These are phyloP conservation scores for Candida manassasensis DNA, from an alignment of 805 yeast genomes.

Conservation along the genomic window DNA sequence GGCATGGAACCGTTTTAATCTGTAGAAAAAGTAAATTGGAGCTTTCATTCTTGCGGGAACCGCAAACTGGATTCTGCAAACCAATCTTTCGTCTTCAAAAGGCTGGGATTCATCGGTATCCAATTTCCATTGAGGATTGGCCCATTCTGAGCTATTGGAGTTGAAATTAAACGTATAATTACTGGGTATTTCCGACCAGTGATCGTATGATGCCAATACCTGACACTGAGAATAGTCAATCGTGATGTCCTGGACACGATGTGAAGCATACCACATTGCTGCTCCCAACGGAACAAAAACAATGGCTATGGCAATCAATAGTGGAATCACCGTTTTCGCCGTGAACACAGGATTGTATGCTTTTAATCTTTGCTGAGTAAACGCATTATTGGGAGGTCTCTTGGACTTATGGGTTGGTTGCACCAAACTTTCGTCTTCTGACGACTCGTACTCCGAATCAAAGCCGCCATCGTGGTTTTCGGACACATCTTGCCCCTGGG, in stretches of 20 bases:
- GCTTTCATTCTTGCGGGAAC: conserved; percentile 29
- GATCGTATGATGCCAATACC: conserved; percentile 23
- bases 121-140: conserved; percentile 33
- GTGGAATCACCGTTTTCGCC: conserved; percentile 38
- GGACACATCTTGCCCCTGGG: too few relatives aligned
- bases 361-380: conserved; percentile 51
- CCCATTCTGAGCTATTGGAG: conserved; percentile 12
- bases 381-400: conserved; percentile 60
- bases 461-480: conserved; percentile 7
- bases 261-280: conserved; percentile 44
- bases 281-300: conserved; percentile 42
- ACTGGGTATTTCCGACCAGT: conserved; percentile 35
- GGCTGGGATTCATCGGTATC: conserved; percentile 37
- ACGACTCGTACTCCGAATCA: conserved; percentile 37
- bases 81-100: conserved; percentile 46
- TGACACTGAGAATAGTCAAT: conserved; percentile 42
- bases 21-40: conserved; percentile 40
- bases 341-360: conserved; percentile 47
- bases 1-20: conserved; percentile 37
- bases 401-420: conserved; percentile 44
- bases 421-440: conserved; percentile 35
- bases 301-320: conserved; percentile 34
- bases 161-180: conserved; percentile 36
- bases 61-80: conserved; percentile 39
- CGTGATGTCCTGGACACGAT: conserved; percentile 32